Conservation (phyloP, 352 stramenopile species). For the Phytopythium cucurbitacearum region DNA sequence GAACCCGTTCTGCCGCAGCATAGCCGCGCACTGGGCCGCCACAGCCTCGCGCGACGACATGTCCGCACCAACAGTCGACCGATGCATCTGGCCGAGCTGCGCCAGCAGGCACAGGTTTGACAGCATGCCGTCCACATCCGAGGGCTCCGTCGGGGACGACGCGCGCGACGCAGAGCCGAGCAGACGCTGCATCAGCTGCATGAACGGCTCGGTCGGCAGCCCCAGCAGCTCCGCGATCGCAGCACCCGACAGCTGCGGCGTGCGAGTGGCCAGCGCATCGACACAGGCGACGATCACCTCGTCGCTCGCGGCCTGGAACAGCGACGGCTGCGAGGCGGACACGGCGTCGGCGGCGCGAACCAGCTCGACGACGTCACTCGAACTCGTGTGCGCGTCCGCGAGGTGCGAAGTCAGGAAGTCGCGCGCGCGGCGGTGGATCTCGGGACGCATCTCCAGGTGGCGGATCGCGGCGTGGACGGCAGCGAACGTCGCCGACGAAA, state of each 20-base stretch:
- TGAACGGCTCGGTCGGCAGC: constrained; percentile 29
- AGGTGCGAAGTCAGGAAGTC: constrained; percentile 24
- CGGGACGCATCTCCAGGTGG: constrained; percentile 38
- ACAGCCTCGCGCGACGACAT: constrained; percentile 9
- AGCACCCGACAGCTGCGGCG: constrained; percentile 8
- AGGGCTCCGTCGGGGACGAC: constrained; percentile 2
- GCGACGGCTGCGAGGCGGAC: constrained; percentile 12
- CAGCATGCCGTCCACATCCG: constrained; percentile 11
- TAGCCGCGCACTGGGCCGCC: constrained; percentile 22
- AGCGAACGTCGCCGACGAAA: constrained; percentile 5
- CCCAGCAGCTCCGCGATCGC: constrained; percentile 27
- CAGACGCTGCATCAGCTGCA: constrained; percentile 34
- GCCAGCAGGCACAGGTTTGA: constrained; percentile 32
- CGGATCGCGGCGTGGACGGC: constrained; percentile 18
- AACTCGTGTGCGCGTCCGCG: not conserved
- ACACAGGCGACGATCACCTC: constrained; percentile 23
- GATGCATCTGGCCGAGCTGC: constrained; percentile 38
- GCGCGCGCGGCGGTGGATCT: constrained; percentile 18
- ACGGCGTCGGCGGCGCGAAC: constrained; percentile 14
- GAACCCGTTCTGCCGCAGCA: constrained; percentile 10
- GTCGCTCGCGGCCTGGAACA: constrained; percentile 16
- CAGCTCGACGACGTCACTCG: constrained; percentile 14
- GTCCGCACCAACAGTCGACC: constrained; percentile 10
- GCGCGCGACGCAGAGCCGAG: constrained; percentile 10
- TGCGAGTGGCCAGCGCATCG: constrained; percentile 12